Conservation (phyloP, 306 rosid genomes). For the Prunus mongolica region DNA sequence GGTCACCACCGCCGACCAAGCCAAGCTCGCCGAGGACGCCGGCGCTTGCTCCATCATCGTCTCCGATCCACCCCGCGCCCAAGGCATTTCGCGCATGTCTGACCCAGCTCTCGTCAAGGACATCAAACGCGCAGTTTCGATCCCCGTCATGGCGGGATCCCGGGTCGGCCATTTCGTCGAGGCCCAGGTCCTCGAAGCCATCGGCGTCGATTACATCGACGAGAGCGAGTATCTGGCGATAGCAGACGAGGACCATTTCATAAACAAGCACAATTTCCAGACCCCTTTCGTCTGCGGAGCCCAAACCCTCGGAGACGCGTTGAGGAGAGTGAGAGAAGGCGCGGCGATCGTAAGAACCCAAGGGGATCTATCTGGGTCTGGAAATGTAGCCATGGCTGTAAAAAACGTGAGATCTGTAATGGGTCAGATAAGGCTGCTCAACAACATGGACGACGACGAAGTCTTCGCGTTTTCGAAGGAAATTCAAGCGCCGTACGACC, state of each 20-base stretch:
- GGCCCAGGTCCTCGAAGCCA: conserved; percentile 70
- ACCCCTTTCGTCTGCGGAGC: conserved; percentile 63
- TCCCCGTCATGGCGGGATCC: conserved; percentile 57
- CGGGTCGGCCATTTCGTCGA: conserved; percentile 82
- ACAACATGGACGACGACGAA: conserved; percentile 77
- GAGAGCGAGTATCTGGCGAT: conserved; percentile 53
- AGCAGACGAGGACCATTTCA: conserved; percentile 55
- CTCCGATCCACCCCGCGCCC: conserved; percentile 26
- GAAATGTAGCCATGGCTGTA: conserved; percentile 37
- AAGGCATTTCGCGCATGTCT: conserved; percentile 48
- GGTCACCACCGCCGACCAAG: conserved; percentile 43
- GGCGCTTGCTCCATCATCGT: conserved; percentile 57
- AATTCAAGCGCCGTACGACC: conserved; percentile 70
- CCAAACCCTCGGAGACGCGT: conserved; percentile 54
- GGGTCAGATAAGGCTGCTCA: conserved; percentile 53
- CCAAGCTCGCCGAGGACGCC: conserved; percentile 70
- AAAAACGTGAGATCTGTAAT: conserved; percentile 51
- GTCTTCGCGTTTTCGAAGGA: conserved; percentile 57
- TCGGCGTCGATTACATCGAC: conserved; percentile 64
- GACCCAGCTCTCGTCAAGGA: conserved; percentile 55
- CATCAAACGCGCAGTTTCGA: conserved; percentile 47
- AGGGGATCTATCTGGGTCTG: conserved; percentile 48
- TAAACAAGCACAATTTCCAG: conserved; percentile 63
- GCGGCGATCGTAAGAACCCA: conserved; percentile 63
- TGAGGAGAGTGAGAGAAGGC: conserved; percentile 67